These are phyloP conservation scores for Ascochyta viciae-villosae DNA, from an alignment of 2,329 filamentous ascomycete genomes.

Conservation along the genomic window DNA sequence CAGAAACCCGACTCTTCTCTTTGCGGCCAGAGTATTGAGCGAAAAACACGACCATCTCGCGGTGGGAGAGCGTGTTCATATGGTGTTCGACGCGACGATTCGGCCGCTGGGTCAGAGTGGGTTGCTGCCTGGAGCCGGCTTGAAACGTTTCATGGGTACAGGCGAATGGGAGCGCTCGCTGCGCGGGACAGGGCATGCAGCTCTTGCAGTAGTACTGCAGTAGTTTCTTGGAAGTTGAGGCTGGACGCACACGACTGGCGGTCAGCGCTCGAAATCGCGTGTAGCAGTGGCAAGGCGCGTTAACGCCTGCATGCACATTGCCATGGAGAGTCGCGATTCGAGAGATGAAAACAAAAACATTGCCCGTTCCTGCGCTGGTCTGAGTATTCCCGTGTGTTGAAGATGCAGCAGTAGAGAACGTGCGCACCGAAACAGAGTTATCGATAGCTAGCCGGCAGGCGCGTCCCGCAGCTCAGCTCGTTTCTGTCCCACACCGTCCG, in stretches of 20 bases:
- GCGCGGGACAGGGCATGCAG: conserved; percentile 26
- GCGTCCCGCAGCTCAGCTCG: conserved; percentile 19
- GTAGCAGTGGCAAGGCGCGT: conserved; percentile 23
- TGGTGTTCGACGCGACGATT: conserved; percentile 50
- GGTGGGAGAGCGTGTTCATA: conserved; percentile 48
- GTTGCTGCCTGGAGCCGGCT: conserved; percentile 29
- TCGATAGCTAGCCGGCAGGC: conserved; percentile 27
- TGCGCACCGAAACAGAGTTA: conserved; percentile 22
- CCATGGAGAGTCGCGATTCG: conserved; percentile 40
- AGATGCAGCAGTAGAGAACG: conserved; percentile 8
- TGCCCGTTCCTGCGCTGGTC: conserved; percentile 25
- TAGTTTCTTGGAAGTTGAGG: conserved; percentile 30
- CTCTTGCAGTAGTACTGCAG: conserved; percentile 43
- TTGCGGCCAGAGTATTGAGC: conserved; percentile 42
- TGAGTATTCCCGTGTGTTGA: conserved; percentile 31
- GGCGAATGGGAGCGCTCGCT: conserved; percentile 31
- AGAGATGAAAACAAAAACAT: conserved; percentile 37
- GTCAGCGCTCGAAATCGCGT: conserved; percentile 30
- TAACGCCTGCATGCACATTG: conserved; percentile 22
- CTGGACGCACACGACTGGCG: conserved; percentile 39
- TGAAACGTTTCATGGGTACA: conserved; percentile 41
- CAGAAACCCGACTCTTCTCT: conserved; percentile 28
- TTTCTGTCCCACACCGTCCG: conserved; percentile 15
- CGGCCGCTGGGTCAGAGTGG: conserved; percentile 35
- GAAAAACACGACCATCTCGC: conserved; percentile 52